Evolutionary conservation across 1,284 basidiomycete species (phyloP).

Genomic region (Coniferiporia sulphurascens): DNA sequence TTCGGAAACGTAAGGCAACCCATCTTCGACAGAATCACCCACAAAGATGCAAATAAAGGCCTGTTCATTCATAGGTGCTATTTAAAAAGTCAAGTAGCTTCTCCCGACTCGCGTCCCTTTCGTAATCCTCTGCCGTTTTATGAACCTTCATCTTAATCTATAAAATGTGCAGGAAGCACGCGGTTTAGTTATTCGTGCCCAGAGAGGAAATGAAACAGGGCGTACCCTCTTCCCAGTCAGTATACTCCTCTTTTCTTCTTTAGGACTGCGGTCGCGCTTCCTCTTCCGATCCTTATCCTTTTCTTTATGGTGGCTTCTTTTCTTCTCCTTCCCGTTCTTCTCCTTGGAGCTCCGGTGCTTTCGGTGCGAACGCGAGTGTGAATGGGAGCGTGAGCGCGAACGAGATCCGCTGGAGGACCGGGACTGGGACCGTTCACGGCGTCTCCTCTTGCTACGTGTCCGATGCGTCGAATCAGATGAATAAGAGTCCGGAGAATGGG

Average conservation of each 20-base stretch:
- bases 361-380: not conserved
- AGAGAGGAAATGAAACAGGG: not conserved
- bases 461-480: not conserved
- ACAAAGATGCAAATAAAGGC: not conserved
- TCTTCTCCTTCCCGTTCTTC: constrained; percentile 33
- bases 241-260: constrained; percentile 33
- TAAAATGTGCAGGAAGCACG: not conserved
- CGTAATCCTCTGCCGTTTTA: constrained; percentile 48
- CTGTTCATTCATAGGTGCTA: constrained; percentile 40
- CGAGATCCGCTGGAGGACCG: not conserved
- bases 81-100: constrained; percentile 50
- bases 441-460: constrained; percentile 5
- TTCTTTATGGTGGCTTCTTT: constrained; percentile 19
- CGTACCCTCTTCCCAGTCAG: constrained; percentile 52
- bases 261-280: not conserved
- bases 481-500: not conserved
- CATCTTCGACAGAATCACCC: not conserved
- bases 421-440: not conserved
- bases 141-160: constrained; percentile 59
- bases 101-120: constrained; percentile 48
- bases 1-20: not conserved
- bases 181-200: not conserved
- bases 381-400: constrained; percentile 1
- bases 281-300: constrained; percentile 30
- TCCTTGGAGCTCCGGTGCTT: constrained; percentile 22